Base-by-base conservation (phyloP, 2,329 filamentous ascomycete genomes). In the Xenosphaeropsis pyriputrescens region DNA sequence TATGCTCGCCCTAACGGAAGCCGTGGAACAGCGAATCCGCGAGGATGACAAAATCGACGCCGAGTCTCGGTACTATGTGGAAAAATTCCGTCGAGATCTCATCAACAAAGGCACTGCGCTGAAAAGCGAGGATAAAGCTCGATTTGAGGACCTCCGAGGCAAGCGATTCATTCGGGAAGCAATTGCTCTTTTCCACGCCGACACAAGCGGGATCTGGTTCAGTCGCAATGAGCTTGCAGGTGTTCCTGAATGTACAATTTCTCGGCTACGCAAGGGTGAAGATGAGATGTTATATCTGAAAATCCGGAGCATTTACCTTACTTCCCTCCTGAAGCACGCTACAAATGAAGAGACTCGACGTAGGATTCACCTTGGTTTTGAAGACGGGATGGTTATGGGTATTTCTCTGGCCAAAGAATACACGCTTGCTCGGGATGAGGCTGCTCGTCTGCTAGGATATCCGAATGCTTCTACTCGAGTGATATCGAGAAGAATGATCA, bases 401-500 rank as follows among this genome's bases (percentile, higher is more conserved):
- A 66, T 75, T 2, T 64, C 71, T 1, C 61, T 85, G 6, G 85
- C 88, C 64, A 72, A 71, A 45, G 79, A 85, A 51, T 71, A 79
- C 17, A 65, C 86, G 38, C 58, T 75, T 7, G 69, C 86, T 18
- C 75, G 83, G 8, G 80, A 86, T 45, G 79, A 86, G 55, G 76
- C 73, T 7, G 82, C 82, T 9, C 71, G 78, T 22, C 64, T 86
- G 34, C 64, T 86, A 1, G 80, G 81, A 12, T 86, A 85, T 56
- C 65, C 70, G 6, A 75, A 82, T 50, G 80, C 86, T 51, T 80
- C 81, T 16, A 68, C 74, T 36, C 75, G 84, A 54, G 64, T 71
- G 32, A 76, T 86, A 19, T 79, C 84, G 49, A 72, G 80, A 49
- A 85, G 84, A 67, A 88, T 88, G 82, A 81, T 82, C 33, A 32